These are phyloP conservation scores for Ustilago xerochloae DNA, from an alignment of 1,284 basidiomycete species.

Conservation along the genomic window DNA sequence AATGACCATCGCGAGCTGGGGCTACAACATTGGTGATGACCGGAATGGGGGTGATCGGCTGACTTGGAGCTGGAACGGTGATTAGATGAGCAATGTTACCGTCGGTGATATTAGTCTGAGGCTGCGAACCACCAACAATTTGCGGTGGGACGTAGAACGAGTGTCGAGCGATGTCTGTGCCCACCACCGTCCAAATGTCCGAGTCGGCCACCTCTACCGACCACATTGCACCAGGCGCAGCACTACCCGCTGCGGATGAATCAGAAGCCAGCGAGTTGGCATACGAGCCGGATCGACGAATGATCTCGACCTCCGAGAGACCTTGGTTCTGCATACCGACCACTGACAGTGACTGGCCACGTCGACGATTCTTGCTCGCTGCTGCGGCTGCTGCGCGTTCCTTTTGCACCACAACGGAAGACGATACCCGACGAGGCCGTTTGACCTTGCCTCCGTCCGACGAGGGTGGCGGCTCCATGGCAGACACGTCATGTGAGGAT, in stretches of 20 bases:
- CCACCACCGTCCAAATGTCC: slow-evolving; percentile 91
- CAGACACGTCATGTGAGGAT: slow-evolving; percentile 29
- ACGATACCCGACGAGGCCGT: slow-evolving; percentile 59
- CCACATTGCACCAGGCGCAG: slow-evolving; percentile 50
- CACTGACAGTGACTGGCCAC: slow-evolving; percentile 58
- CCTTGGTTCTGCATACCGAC: slow-evolving; percentile 55
- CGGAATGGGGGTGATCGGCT: slow-evolving; percentile 60
- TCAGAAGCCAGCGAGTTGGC: slow-evolving; percentile 48
- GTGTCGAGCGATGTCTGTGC: slow-evolving; percentile 72
- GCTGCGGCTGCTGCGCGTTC: slow-evolving; percentile 45
- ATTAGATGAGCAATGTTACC: slow-evolving; percentile 54
- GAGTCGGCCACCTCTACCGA: slow-evolving; percentile 70
- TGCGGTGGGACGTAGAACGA: slow-evolving; percentile 69
- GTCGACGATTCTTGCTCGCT: slow-evolving; percentile 49
- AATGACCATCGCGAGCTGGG: slow-evolving; percentile 74
- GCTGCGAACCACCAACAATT: slow-evolving; percentile 44
- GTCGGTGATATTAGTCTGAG: slow-evolving; percentile 28
- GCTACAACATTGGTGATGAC: slow-evolving; percentile 79
- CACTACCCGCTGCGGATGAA: slow-evolving; percentile 48
- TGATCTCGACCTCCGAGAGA: slow-evolving; percentile 34
- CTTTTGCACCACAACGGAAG: slow-evolving; percentile 56
- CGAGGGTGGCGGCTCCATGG: slow-evolving; percentile 50
- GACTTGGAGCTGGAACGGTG: slow-evolving; percentile 69
- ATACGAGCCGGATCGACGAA: slow-evolving; percentile 47
- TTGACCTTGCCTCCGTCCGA: slow-evolving; percentile 65